A percentile compares a stretch with the other conserved stretches of the same genome.
Evolutionary conservation across 495 filamentous ascomycete genomes (phyloP).

Genomic region (Hyaloscypha finlandica): DNA sequence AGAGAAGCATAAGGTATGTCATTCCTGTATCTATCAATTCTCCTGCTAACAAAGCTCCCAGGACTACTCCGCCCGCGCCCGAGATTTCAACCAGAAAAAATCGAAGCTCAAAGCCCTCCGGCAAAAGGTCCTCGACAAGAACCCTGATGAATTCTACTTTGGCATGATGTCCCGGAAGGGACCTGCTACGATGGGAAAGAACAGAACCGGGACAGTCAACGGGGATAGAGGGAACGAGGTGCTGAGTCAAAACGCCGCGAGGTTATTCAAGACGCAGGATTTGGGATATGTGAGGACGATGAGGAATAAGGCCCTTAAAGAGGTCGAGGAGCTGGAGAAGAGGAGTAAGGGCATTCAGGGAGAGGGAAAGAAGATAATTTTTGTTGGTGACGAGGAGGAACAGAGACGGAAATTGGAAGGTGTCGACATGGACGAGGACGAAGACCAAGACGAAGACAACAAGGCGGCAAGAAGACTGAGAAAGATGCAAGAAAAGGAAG

Average conservation of each 20-base stretch:
- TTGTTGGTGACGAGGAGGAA: slow-evolving; percentile 27
- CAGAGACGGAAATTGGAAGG: slow-evolving; percentile 14
- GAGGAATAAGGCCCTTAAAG: slow-evolving; percentile 51
- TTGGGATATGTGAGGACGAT: slow-evolving; percentile 77
- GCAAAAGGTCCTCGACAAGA: slow-evolving; percentile 80
- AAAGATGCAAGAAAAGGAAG: slow-evolving; percentile 27
- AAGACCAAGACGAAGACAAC: slow-evolving; percentile 36
- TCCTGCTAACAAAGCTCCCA: slow-evolving; percentile 35
- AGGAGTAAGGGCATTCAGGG: slow-evolving; percentile 36
- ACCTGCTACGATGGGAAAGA: slow-evolving; percentile 34
- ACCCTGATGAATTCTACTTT: slow-evolving; percentile 96
- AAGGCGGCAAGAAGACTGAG: slow-evolving; percentile 13
- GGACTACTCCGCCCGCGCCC: slow-evolving; percentile 91
- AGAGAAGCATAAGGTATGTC: slow-evolving; percentile 79
- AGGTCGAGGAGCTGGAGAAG: slow-evolving; percentile 46
- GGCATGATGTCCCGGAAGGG: slow-evolving; percentile 73
- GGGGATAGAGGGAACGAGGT: slow-evolving; percentile 64
- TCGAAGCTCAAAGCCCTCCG: slow-evolving; percentile 73
- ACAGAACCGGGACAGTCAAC: slow-evolving; percentile 51
- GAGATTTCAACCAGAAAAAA: slow-evolving; percentile 87
- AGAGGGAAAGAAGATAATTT: slow-evolving; percentile 31
- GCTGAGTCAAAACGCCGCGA: slow-evolving; percentile 69
- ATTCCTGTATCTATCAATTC: slow-evolving; percentile 31
- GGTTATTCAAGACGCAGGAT: slow-evolving; percentile 95
- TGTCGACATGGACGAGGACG: slow-evolving; percentile 22